Conservation (phyloP, 768 basidiomycete genomes). For the Mycena floridula region DNA sequence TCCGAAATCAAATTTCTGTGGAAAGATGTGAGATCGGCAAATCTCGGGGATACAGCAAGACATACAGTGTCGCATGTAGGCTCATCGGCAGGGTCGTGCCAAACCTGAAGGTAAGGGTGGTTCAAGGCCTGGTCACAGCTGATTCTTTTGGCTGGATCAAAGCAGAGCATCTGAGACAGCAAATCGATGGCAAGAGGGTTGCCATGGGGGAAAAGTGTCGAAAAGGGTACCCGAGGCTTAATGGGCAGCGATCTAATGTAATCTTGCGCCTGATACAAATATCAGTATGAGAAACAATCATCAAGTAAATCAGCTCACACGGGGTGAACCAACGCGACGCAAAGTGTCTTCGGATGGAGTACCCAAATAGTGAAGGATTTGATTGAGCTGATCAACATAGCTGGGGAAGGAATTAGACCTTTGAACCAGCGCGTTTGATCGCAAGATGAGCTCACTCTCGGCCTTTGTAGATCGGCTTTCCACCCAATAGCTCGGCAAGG, state of each 20-base stretch:
- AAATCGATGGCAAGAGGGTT: slow-evolving; percentile 94
- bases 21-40: slow-evolving; percentile 1
- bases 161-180: slow-evolving; percentile 84
- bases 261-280: slow-evolving; percentile 73
- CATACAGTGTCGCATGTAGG: slow-evolving; percentile 74
- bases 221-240: slow-evolving; percentile 90
- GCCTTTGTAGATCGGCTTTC: slow-evolving; percentile 96
- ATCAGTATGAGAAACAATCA: neutral
- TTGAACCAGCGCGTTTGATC: slow-evolving; percentile 8
- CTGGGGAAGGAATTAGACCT: slow-evolving; percentile 30
- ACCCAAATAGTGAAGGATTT: slow-evolving; percentile 96
- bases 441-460: slow-evolving; percentile 74
- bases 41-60: slow-evolving; percentile 1
- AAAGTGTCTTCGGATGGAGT: slow-evolving; percentile 97
- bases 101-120: slow-evolving; percentile 92
- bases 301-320: slow-evolving; percentile 41
- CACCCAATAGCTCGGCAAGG: slow-evolving; percentile 85
- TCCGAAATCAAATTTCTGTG: slow-evolving; percentile 87
- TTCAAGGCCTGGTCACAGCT: slow-evolving; percentile 93
- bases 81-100: slow-evolving; percentile 97
- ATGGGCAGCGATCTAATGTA: slow-evolving; percentile 98
- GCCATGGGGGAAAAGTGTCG: slow-evolving; percentile 87
- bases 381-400: slow-evolving; percentile 98
- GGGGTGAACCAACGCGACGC: slow-evolving; percentile 90
- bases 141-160: slow-evolving; percentile 95